Evolutionary conservation across 192 early-diverging fungal genomes (phyloP).

Genomic region (Coemansia sp.): DNA sequence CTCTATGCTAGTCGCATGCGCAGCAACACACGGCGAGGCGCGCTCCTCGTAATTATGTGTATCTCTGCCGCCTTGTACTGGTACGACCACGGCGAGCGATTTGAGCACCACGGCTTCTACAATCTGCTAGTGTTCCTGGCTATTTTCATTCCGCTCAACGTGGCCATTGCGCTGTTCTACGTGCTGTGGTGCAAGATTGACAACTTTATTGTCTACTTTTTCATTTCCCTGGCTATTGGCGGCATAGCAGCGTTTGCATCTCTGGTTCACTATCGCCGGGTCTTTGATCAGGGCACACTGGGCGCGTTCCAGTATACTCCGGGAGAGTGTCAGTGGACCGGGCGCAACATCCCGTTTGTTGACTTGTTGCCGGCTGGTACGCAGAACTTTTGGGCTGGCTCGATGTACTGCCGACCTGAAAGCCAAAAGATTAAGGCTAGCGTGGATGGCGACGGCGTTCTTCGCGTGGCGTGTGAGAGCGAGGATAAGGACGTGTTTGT

Average conservation of each 20-base stretch:
- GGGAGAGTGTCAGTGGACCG: slow-evolving; percentile 58
- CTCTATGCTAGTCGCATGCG: slow-evolving; percentile 52
- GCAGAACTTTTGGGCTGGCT: slow-evolving; percentile 68
- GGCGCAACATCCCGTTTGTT: slow-evolving; percentile 56
- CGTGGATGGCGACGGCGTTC: slow-evolving; percentile 41
- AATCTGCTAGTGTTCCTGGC: slow-evolving; percentile 62
- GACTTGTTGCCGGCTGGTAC: slow-evolving; percentile 59
- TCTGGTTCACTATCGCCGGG: slow-evolving; percentile 48
- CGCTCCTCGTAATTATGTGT: slow-evolving; percentile 8
- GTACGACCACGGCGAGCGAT: slow-evolving; percentile 64
- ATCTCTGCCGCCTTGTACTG: slow-evolving; percentile 43
- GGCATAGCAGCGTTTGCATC: slow-evolving; percentile 18
- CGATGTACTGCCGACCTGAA: slow-evolving; percentile 36
- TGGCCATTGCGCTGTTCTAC: slow-evolving; percentile 47
- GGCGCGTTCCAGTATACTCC: slow-evolving; percentile 19
- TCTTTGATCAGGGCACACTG: slow-evolving; percentile 48
- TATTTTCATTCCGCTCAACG: slow-evolving; percentile 59
- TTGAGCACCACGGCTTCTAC: slow-evolving; percentile 62
- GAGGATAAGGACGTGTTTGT: slow-evolving; percentile 6
- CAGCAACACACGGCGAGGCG: slow-evolving; percentile 26
- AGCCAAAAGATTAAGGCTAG: slow-evolving; percentile 41
- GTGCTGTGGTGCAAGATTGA: slow-evolving; percentile 34
- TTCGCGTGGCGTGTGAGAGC: slow-evolving; percentile 36
- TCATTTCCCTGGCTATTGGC: slow-evolving; percentile 15
- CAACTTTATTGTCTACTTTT: slow-evolving; percentile 50